These are phyloP conservation scores for Colletotrichum cereale DNA, from an alignment of 2,329 filamentous ascomycete species.

Conservation along the genomic window DNA sequence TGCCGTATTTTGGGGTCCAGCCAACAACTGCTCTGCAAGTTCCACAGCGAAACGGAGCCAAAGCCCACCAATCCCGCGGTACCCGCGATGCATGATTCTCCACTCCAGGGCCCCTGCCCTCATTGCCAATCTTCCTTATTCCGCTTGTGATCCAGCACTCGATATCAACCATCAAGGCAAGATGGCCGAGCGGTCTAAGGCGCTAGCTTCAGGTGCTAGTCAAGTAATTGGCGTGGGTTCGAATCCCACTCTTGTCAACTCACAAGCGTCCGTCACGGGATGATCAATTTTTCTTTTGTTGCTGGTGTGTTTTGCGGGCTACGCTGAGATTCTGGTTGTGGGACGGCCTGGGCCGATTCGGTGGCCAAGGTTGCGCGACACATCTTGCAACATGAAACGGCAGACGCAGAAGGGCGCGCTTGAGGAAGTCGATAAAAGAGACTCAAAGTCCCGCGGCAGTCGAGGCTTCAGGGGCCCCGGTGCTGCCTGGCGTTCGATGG, in stretches of 20 bases:
- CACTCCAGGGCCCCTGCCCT: conserved; percentile 9
- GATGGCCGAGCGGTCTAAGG: conserved; percentile 31
- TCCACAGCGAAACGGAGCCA: background rate
- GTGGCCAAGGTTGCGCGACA: background rate
- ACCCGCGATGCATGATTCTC: background rate
- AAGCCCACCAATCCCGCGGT: background rate
- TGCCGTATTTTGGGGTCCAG: background rate
- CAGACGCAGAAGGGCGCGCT: background rate
- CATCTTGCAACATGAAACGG: too few species aligned
- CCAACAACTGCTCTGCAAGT: background rate
- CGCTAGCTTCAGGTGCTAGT: conserved; percentile 31
- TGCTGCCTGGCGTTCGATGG: background rate
- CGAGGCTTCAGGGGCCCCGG: background rate
- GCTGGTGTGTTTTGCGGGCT: background rate
- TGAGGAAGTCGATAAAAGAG: background rate
- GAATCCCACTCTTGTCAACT: conserved; percentile 25
- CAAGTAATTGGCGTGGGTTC: conserved; percentile 30
- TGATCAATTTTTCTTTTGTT: background rate
- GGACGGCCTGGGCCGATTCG: too few species aligned
- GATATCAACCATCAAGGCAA: background rate
- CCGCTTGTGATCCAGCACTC: rapidly evolving
- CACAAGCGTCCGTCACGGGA: rapidly evolving
- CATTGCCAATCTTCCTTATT: too few species aligned
- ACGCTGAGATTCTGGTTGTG: background rate
- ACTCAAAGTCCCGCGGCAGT: background rate